Base-by-base conservation (phyloP, 805 yeast species). In the Barnettozyma vustinii region DNA sequence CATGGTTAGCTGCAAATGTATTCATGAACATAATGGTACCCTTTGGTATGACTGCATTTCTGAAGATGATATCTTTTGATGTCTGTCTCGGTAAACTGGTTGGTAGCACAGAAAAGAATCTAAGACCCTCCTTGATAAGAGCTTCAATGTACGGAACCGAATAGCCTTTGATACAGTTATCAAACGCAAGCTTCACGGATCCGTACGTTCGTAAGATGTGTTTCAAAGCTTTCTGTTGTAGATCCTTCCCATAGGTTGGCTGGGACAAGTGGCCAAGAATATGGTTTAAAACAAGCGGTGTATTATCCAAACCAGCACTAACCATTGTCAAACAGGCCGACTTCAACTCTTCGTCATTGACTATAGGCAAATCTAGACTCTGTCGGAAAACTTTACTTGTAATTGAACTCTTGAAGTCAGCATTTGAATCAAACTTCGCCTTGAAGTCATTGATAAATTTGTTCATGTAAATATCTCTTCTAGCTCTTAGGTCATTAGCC, bases 271-370 rank as follows among this genome's bases (percentile, higher is more conserved):
- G 84, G 1, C 85, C 85, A 54, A 83, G 59, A 9, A 83, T 70
- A 52, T 83, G 80, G 52, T 77, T 76, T 44, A 84, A 68, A 42
- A 79, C 83, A 30, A 84, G 69, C 0, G 89, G 83, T 0, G 83
- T 77, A 53, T 86, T 85, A 59, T 85, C 92, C 21, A 85, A 66
- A 0, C 94, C 94, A 9, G 91, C 94, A 55, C 89, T 82, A 0
- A 85, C 83, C 84, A 84, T 79, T 0, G 91, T 82, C 37, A 85
- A 67, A 58, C 91, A 84, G 6, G 83, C 72, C 41, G 87, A 78
- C 41, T 70, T 69, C 44, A 80, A 59, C 56, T 83, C 87, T 9
- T 63, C 63, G 2, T 53, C 57, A 9, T 65, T 63, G 12, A 73
- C 60, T 3, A 40, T 16, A 12, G 59, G 60, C 16, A 42, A 48